Evolutionary conservation across 1,139 yeast genomes (phyloP), one percentile per base, ranked within the genome.

Genomic region (Saccharomyces hybrid): DNA sequence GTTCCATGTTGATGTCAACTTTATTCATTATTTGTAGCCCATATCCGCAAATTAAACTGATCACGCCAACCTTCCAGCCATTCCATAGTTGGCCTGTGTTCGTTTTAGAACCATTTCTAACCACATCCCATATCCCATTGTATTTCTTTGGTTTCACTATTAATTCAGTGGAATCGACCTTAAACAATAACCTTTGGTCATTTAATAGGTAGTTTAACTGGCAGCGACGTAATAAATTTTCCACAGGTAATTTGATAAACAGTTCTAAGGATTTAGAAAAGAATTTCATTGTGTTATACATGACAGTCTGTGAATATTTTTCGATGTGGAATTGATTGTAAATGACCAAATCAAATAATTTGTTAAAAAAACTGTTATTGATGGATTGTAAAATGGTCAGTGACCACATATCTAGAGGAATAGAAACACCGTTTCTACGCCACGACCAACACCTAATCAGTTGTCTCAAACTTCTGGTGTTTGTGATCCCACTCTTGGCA

Each of bases 11-110:
- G 66, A 71, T 75, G 23, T 71, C 70, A 55, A 79, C 81, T 59
- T 79, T 79, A 58, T 80, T 78, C 58, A 85, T 66, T 49, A 88
- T 77, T 51, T 81, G 80, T 60, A 89, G 81, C 5, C 96, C 93
- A 87, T 96, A 90, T 56, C 84, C 85, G 23, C 96, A 93, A 53
- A 88, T 70, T 9, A 88, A 80, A 58, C 93, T 89, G 61, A 88
- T 70, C 13, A 87, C 77, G 19, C 96, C 95, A 44, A 89, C 84
- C 69, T 90, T 80, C 97, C 98, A 93, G 48, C 98, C 98, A 62
- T 91, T 81, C 76, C 88, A 90, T 54, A 90, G 74, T 0, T 77
- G 79, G 50, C 73, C 75, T n/a, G 72, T 48, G 11, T 56, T 50
- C 14, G 54, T 51, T 1, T 78, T 78, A 29, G 75, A 69, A 49